Evolutionary conservation across 352 stramenopile genomes (phyloP).

Genomic region (Phytophthora pisi): DNA sequence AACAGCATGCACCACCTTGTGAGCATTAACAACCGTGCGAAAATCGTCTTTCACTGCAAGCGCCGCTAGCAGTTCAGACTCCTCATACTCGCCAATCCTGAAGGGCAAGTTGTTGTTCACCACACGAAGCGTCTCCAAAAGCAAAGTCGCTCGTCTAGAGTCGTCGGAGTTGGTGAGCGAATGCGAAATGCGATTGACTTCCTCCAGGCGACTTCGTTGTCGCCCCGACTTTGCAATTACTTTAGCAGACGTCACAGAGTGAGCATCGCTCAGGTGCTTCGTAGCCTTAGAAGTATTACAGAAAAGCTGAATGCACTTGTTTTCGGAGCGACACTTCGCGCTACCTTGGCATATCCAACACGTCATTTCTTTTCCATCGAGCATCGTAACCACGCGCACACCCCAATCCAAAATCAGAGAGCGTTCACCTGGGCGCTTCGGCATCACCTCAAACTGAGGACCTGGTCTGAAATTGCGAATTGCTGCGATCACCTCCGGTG

Average conservation of each 20-base stretch:
- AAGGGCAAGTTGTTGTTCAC: not conserved
- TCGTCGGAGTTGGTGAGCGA: not conserved
- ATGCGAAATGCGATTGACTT: not conserved
- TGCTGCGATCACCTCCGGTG: not conserved
- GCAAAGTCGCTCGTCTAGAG: not conserved
- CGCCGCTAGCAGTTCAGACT: not conserved
- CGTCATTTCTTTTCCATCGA: not conserved
- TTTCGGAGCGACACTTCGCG: not conserved
- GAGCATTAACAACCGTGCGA: not conserved
- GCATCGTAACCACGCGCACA: not conserved
- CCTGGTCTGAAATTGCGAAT: not conserved
- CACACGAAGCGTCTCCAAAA: not conserved
- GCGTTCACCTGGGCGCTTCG: not conserved
- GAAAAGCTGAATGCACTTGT: not conserved
- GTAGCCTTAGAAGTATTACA: not conserved
- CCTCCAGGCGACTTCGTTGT: not conserved
- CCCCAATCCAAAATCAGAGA: not conserved
- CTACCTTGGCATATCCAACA: not conserved
- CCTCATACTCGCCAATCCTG: not conserved
- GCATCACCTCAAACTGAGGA: not conserved
- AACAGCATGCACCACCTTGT: not conserved
- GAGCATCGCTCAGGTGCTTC: not conserved
- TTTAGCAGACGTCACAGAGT: not conserved
- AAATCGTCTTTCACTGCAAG: not conserved
- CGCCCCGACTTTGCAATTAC: not conserved